Evolutionary conservation across 2,329 filamentous ascomycete species (phyloP).

Genomic region (Pseudogymnoascus sp.): DNA sequence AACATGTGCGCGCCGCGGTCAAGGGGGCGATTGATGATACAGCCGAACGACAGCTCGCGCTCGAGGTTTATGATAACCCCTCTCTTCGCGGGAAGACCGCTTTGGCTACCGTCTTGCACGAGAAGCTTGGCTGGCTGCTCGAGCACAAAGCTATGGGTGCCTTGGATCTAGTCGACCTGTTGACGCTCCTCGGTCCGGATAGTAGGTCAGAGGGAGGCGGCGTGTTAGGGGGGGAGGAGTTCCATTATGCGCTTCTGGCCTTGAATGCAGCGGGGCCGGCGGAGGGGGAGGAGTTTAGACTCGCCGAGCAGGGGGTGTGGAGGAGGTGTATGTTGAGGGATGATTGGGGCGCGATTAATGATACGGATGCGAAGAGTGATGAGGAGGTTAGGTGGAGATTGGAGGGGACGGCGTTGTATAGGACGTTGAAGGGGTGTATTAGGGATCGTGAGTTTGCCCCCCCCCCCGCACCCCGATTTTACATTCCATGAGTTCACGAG

Average conservation of each 20-base stretch:
- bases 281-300: slow-evolving; percentile 48
- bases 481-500: slow-evolving; percentile 11
- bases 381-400: slow-evolving; percentile 54
- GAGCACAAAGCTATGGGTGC: slow-evolving; percentile 63
- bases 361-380: slow-evolving; percentile 67
- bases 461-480: neutral
- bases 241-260: slow-evolving; percentile 47
- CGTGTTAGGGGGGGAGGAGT: slow-evolving; percentile 49
- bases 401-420: slow-evolving; percentile 57
- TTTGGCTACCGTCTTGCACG: slow-evolving; percentile 62
- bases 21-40: slow-evolving; percentile 68
- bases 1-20: slow-evolving; percentile 59
- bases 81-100: slow-evolving; percentile 51
- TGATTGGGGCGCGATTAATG: slow-evolving; percentile 74
- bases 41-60: slow-evolving; percentile 66
- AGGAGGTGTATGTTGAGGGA: slow-evolving; percentile 76
- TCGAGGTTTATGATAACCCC: slow-evolving; percentile 47
- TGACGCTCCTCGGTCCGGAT: slow-evolving; percentile 60
- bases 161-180: slow-evolving; percentile 57
- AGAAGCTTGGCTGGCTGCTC: slow-evolving; percentile 60
- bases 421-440: slow-evolving; percentile 55
- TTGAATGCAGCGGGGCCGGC: slow-evolving; percentile 37
- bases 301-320: slow-evolving; percentile 64
- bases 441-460: slow-evolving; percentile 48
- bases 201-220: slow-evolving; percentile 31